phyloP scores from a whole-genome alignment of 345 rosid genomes.

The Heritiera fomes region DNA sequence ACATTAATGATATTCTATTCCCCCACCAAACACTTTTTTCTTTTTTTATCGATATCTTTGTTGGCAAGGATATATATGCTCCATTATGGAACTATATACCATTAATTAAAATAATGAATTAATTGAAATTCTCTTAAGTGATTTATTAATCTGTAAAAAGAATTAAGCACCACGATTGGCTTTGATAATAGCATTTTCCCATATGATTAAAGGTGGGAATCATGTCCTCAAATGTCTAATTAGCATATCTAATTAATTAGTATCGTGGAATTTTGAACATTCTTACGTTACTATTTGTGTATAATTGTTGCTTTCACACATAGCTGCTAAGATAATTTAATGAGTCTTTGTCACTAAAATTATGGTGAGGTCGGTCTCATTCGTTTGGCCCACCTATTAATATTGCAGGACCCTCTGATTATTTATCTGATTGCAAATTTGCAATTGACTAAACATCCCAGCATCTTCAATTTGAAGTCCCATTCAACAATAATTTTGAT shows the following conservation, averaged over 20 bases:
- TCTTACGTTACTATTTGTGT: background rate
- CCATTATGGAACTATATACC: background rate
- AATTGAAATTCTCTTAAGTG: background rate
- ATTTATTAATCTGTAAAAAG: background rate
- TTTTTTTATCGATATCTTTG: background rate
- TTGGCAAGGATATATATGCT: too few species aligned
- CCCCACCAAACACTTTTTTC: background rate
- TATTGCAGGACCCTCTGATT: background rate
- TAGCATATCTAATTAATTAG: background rate
- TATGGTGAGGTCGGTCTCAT: background rate
- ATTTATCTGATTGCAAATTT: background rate
- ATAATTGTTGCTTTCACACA: background rate
- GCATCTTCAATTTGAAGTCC: background rate
- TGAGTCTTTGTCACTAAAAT: background rate
- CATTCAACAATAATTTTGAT: conserved; percentile 8
- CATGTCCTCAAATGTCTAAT: background rate
- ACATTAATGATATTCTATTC: too few species aligned
- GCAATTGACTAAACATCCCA: background rate
- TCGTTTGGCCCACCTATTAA: background rate
- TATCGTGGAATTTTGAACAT: background rate
- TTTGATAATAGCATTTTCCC: too few species aligned
- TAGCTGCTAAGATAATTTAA: background rate
- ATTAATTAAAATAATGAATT: background rate
- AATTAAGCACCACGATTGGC: background rate
- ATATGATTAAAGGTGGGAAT: background rate